These are phyloP conservation scores for Heliophila coronopifolia DNA, from an alignment of 441 rosid genomes.

Conservation along the genomic window DNA sequence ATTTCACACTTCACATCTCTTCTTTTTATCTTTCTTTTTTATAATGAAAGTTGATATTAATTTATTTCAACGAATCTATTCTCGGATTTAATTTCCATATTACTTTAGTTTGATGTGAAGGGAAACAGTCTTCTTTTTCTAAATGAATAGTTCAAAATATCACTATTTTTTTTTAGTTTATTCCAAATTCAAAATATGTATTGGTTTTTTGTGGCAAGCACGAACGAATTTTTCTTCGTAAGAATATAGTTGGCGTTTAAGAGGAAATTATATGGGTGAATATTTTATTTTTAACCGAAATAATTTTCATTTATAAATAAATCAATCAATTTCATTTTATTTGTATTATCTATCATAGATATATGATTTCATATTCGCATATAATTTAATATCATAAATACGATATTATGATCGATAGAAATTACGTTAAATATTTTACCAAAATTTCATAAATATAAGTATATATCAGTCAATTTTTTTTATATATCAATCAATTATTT, in stretches of 20 bases:
- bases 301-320: too few species aligned
- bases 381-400: too few species aligned
- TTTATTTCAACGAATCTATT: conserved; percentile 25
- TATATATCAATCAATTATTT: too few species aligned
- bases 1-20: not conserved
- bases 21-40: conserved; percentile 15
- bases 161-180: not conserved
- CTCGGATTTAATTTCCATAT: not conserved
- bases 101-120: conserved; percentile 20
- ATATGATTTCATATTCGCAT: too few species aligned
- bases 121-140: conserved; percentile 14
- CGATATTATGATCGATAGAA: too few species aligned
- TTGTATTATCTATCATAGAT: too few species aligned
- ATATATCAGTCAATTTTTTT: too few species aligned
- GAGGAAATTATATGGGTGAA: not conserved
- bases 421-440: too few species aligned
- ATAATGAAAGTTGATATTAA: conserved; percentile 17
- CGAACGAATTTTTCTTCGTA: conserved; percentile 15
- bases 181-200: not conserved
- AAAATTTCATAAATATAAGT: too few species aligned
- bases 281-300: not conserved
- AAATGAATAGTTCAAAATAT: not conserved
- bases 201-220: conserved; percentile 21
- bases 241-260: conserved; percentile 2
- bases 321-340: too few species aligned